Percentiles rank a stretch among this genome's conserved stretches.
Conservation (phyloP, 805 yeast genomes). For the Candida golubevii region DNA sequence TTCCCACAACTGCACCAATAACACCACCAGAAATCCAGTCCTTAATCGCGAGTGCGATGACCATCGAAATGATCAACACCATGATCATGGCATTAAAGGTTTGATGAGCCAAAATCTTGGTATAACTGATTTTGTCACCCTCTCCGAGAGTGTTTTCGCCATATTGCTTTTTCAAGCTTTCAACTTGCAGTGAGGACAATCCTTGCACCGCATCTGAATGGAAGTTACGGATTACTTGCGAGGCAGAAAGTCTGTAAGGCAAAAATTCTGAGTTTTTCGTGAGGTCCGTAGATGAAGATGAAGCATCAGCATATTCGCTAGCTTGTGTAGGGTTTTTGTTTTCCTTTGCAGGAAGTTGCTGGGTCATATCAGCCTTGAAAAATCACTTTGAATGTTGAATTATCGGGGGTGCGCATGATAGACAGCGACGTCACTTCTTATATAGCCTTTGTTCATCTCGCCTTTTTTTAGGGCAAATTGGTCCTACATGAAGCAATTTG, state of each 20-base stretch:
- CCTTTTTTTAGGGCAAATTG: background rate
- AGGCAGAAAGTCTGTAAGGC: slow-evolving; percentile 32
- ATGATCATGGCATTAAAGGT: slow-evolving; percentile 75
- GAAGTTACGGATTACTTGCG: slow-evolving; percentile 34
- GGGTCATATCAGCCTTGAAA: background rate
- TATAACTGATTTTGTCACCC: slow-evolving; percentile 49
- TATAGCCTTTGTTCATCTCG: slow-evolving; percentile 1
- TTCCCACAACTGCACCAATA: slow-evolving; percentile 58
- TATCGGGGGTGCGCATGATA: background rate
- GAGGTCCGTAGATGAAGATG: slow-evolving; percentile 10
- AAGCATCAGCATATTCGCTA: slow-evolving; percentile 6
- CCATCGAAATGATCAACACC: slow-evolving; percentile 64
- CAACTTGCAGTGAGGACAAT: slow-evolving; percentile 26
- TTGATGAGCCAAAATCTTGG: slow-evolving; percentile 58
- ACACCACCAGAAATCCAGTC: slow-evolving; percentile 87
- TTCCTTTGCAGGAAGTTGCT: background rate
- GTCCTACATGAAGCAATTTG: slow-evolving; percentile 9
- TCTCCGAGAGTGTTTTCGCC: slow-evolving; percentile 65
- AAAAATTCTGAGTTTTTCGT: slow-evolving; percentile 9
- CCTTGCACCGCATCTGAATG: slow-evolving; percentile 48
- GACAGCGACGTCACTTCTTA: background rate
- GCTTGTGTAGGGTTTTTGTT: background rate
- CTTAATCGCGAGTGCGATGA: slow-evolving; percentile 64
- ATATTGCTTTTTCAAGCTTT: slow-evolving; percentile 23
- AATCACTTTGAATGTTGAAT: background rate